phyloP scores from a whole-genome alignment of 1,284 basidiomycete species.

The Ganoderma lingzhi region DNA sequence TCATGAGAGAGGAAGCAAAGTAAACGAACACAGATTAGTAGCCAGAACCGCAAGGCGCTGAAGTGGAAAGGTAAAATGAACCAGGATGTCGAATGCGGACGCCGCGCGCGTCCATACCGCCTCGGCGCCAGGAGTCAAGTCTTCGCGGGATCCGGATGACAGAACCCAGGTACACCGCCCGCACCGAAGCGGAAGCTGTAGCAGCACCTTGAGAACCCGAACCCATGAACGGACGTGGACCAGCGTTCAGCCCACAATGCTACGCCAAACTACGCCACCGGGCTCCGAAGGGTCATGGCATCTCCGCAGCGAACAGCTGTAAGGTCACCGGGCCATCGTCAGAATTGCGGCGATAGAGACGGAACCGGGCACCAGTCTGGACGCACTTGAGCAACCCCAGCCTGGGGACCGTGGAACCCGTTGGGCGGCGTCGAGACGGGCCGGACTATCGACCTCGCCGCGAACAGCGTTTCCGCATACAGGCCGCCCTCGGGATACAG shows the following conservation, averaged over 20 bases:
- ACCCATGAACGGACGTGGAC: constrained; percentile 2
- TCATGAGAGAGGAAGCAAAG: neutral
- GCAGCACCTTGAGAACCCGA: neutral
- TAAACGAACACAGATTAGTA: neutral
- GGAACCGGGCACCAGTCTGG: neutral
- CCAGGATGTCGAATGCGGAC: neutral
- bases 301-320: constrained; percentile 38
- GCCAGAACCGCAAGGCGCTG: neutral
- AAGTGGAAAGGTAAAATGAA: neutral
- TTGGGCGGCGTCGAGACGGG: constrained; percentile 37
- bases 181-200: neutral
- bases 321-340: neutral
- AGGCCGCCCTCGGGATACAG: constrained; percentile 10
- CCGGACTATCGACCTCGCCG: constrained; percentile 26
- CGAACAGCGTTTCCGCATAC: constrained; percentile 13
- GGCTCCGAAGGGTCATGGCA: constrained; percentile 27
- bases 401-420: constrained; percentile 18
- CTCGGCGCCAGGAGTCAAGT: neutral
- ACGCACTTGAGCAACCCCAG: constrained; percentile 29
- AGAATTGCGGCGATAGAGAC: neutral
- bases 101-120: neutral
- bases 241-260: neutral
- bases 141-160: neutral
- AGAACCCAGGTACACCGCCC: neutral
- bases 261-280: neutral